phyloP scores from a whole-genome alignment of 305 asterid species.

The Fraxinus velutina region DNA sequence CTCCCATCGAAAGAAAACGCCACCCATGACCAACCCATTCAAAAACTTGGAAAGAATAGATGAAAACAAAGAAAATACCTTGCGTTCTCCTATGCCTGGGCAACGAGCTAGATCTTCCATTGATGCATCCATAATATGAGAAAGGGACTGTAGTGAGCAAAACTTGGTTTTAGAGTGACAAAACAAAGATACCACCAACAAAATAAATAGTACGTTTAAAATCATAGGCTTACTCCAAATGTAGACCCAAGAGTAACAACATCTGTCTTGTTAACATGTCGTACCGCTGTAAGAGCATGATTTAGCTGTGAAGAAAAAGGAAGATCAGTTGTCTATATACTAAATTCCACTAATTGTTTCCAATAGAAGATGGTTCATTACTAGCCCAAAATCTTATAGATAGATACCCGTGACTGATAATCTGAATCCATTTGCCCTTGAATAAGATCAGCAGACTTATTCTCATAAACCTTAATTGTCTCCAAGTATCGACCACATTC shows the following conservation, averaged over 20 bases:
- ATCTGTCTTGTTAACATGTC: conserved; percentile 98
- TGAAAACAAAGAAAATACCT: conserved; percentile 44
- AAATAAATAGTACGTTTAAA: not conserved
- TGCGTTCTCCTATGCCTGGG: conserved; percentile 96
- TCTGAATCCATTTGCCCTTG: conserved; percentile 98
- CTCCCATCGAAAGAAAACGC: not conserved
- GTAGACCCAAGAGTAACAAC: conserved; percentile 95
- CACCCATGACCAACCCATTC: not conserved
- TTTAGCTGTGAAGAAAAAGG: conserved; percentile 46
- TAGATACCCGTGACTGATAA: conserved; percentile 76
- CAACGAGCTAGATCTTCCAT: conserved; percentile 98
- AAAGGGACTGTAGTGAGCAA: conserved; percentile 58
- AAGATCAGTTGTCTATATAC: conserved; percentile 2
- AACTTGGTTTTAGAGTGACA: conserved; percentile 14
- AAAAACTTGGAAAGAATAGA: not conserved
- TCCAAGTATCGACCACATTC: conserved; percentile 97
- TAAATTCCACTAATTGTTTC: not conserved
- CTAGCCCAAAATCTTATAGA: conserved; percentile 5
- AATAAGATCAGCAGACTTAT: conserved; percentile 91
- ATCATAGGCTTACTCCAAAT: conserved; percentile 68
- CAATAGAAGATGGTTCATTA: not conserved
- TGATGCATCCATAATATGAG: conserved; percentile 90
- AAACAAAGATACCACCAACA: not conserved
- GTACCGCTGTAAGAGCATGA: conserved; percentile 75
- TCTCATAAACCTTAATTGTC: conserved; percentile 90